Evolutionary conservation across 1,284 basidiomycete species (phyloP).

Genomic region (Laetiporus sulphureus): DNA sequence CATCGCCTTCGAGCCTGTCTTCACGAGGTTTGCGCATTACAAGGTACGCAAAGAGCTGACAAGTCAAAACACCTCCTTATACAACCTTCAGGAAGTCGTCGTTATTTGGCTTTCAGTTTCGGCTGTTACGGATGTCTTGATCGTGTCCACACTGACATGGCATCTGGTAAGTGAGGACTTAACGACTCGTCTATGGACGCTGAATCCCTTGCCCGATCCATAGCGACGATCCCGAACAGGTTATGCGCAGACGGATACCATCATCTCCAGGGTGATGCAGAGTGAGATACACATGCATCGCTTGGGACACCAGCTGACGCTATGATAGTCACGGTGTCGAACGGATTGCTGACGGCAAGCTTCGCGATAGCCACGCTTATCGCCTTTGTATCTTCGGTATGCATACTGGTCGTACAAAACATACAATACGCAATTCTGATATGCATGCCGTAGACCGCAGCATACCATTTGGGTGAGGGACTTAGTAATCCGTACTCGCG

Average conservation of each 20-base stretch:
- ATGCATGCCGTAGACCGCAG: neutral
- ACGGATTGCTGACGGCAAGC: constrained; percentile 1
- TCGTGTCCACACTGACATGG: no score
- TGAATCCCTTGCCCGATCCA: no score
- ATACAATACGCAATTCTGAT: no score
- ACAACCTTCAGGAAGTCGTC: no score
- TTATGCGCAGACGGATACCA: neutral
- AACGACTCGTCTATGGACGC: no score
- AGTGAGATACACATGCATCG: neutral
- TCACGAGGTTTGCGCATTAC: no score
- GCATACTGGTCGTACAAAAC: neutral
- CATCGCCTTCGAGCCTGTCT: no score
- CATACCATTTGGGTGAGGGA: constrained; percentile 1
- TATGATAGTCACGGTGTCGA: neutral
- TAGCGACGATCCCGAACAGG: neutral
- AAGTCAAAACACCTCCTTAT: no score
- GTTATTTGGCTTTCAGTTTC: no score
- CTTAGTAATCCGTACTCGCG: neutral
- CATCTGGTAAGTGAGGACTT: no score
- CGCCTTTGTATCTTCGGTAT: neutral
- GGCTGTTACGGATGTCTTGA: no score
- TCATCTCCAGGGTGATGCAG: constrained; percentile 1
- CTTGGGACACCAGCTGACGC: neutral
- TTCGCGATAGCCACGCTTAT: constrained; percentile 1
- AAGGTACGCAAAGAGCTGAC: no score